Base-by-base conservation (phyloP, 805 yeast species). In the Myxozyma lipomycoides region DNA sequence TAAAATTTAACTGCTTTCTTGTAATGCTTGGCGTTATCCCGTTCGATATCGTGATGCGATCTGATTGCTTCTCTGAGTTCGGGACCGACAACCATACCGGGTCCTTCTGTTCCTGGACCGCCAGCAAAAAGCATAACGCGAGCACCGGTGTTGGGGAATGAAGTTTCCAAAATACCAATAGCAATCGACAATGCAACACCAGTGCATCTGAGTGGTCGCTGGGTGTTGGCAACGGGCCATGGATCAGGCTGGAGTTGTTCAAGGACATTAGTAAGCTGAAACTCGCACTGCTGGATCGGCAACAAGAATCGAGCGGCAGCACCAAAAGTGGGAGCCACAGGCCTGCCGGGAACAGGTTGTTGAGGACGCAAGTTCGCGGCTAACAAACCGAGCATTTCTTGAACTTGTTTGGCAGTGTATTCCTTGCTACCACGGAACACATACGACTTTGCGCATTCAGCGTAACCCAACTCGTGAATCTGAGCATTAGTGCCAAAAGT, bases 31-130 rank as follows among this genome's bases (percentile, higher is more conserved):
- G 96, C 95, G 44, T 77, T 70, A 62, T 91, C 97, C 60, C 89
- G 83, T 68, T 93, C 98, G 60, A 93, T 86, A 67, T 93, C 98
- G 64, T 86, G 87, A 71, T 93, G 99, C 6, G 98, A 93, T 74
- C 99, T 82, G 62, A 93, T 85, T 43, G 98, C 96, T 70, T 93
- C 98, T 67, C 86, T 86, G 67, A 93, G 77, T 68, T 89, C 93
- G 22, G 84, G 81, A 40, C 91, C 87, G 25, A 93, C 99, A 60
- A 93, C 88, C 67, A 86, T 73, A 62, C 99, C 99, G 10, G 99
- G 98, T 41, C 84, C 85, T 65, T 85, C 82, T 41, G 98, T 93
- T 67, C 96, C 83, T 43, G 96, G 95, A 56, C 98, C 99, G 47
- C 91, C 95, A 37, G 95, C 82, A 64, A 93, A 93, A 52, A 93